phyloP scores from a whole-genome alignment of 1,284 basidiomycete species.

The Marasmius tenuissimus region DNA sequence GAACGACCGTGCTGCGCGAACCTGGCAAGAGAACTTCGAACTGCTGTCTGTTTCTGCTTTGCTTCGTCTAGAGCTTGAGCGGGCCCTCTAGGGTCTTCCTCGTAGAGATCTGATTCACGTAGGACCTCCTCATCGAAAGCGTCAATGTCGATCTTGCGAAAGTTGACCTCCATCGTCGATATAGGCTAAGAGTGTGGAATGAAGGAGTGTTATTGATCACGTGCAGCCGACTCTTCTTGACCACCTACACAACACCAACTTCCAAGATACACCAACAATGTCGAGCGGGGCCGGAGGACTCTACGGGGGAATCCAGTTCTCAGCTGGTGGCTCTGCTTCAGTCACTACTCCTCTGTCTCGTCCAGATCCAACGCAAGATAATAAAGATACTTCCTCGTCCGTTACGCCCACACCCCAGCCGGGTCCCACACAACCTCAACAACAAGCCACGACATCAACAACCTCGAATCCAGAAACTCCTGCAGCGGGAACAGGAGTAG shows the following conservation, averaged over 20 bases:
- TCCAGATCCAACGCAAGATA: conserved; percentile 14
- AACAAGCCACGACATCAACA: background rate
- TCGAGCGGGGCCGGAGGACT: conserved; percentile 75
- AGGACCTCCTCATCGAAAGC: conserved; percentile 91
- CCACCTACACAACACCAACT: background rate
- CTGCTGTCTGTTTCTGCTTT: conserved; percentile 71
- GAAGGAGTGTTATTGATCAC: conserved; percentile 1
- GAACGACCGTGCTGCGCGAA: conserved; percentile 34
- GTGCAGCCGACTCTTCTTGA: background rate
- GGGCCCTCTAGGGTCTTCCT: conserved; percentile 82
- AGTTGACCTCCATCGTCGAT: conserved; percentile 67
- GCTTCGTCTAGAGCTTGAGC: conserved; percentile 75
- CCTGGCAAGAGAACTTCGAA: conserved; percentile 75
- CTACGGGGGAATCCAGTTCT: conserved; percentile 81
- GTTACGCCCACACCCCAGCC: conserved; percentile 20
- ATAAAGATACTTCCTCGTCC: conserved; percentile 21
- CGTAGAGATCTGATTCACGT: conserved; percentile 83
- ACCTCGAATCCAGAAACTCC: conserved; percentile 20
- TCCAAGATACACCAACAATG: conserved; percentile 40
- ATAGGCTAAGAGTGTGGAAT: background rate
- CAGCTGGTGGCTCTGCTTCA: conserved; percentile 45
- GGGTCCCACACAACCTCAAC: background rate
- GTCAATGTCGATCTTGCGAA: conserved; percentile 95
- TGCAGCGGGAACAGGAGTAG: conserved; percentile 36
- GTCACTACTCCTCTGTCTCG: conserved; percentile 20